These are phyloP conservation scores for Piloderma croceum DNA, from an alignment of 768 basidiomycete genomes.

Conservation along the genomic window DNA sequence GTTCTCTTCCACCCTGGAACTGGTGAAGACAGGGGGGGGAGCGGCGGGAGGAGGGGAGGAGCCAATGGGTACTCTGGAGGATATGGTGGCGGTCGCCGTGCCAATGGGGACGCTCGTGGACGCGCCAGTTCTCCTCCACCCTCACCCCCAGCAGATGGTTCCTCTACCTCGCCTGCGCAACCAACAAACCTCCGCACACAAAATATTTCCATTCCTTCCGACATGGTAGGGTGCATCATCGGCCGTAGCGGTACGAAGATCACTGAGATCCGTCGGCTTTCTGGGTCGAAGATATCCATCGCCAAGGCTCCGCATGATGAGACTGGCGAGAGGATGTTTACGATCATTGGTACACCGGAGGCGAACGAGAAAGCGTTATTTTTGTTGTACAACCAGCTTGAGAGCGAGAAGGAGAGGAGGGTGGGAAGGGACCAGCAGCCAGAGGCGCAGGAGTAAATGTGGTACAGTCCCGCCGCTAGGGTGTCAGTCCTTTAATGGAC, in stretches of 20 bases:
- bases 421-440: constrained; percentile 81
- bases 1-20: constrained; percentile 89
- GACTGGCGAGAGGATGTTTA: constrained; percentile 99
- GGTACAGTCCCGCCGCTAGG: too few relatives aligned
- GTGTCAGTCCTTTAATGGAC: too few relatives aligned
- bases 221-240: constrained; percentile 98
- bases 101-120: too few relatives aligned
- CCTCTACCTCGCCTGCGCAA: constrained; percentile 47
- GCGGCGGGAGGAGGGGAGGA: neutral
- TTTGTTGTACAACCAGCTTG: constrained; percentile 93
- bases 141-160: constrained; percentile 24
- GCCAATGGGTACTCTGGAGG: constrained; percentile 13
- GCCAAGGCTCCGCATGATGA: constrained; percentile 99
- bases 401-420: constrained; percentile 93
- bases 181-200: constrained; percentile 90
- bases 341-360: constrained; percentile 93
- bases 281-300: constrained; percentile 96
- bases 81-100: constrained; percentile 50
- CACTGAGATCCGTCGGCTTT: constrained; percentile 96
- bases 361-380: constrained; percentile 98
- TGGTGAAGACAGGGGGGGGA: neutral
- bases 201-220: constrained; percentile 97
- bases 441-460: constrained; percentile 52
- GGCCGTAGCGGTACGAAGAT: constrained; percentile 97
- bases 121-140: constrained; percentile 40